phyloP scores from a whole-genome alignment of 371 early-diverging fungal species.

The Mortierella sp. region DNA sequence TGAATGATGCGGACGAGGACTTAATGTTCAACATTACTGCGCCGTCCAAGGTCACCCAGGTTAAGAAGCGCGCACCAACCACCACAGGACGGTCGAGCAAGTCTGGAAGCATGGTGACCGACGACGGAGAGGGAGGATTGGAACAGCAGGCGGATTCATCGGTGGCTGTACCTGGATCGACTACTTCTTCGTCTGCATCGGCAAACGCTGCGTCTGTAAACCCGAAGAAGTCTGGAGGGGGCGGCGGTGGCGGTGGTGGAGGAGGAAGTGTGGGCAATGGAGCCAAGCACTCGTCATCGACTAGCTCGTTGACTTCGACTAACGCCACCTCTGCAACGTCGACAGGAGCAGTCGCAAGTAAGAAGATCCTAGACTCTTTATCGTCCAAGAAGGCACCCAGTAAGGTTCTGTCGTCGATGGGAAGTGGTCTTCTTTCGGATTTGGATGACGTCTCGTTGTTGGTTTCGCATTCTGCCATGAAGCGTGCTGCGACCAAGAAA shows the following conservation, averaged over 20 bases:
- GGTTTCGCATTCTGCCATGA: slow-evolving; percentile 21
- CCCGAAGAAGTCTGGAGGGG: slow-evolving; percentile 4
- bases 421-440: slow-evolving; percentile 29
- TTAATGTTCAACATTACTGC: slow-evolving; percentile 46
- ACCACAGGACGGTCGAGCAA: slow-evolving; percentile 1
- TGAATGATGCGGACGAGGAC: slow-evolving; percentile 43
- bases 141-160: background rate
- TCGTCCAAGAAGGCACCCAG: slow-evolving; percentile 24
- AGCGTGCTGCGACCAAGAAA: slow-evolving; percentile 30
- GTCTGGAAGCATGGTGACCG: slow-evolving; percentile 3
- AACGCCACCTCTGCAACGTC: slow-evolving; percentile 29
- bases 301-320: background rate
- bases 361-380: slow-evolving; percentile 32
- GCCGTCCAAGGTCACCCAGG: slow-evolving; percentile 43
- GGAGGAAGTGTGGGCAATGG: background rate
- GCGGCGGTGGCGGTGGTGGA: background rate
- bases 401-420: slow-evolving; percentile 20
- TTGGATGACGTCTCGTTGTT: slow-evolving; percentile 41
- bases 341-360: slow-evolving; percentile 36
- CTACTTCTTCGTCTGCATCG: background rate
- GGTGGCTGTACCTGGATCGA: background rate
- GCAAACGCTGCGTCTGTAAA: background rate
- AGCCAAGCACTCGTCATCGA: background rate
- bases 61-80: slow-evolving; percentile 28
- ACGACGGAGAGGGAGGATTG: slow-evolving; percentile 4